Evolutionary conservation across 1,139 yeast genomes (phyloP).

Genomic region (Hyphopichia wangnamkhiaoensis): DNA sequence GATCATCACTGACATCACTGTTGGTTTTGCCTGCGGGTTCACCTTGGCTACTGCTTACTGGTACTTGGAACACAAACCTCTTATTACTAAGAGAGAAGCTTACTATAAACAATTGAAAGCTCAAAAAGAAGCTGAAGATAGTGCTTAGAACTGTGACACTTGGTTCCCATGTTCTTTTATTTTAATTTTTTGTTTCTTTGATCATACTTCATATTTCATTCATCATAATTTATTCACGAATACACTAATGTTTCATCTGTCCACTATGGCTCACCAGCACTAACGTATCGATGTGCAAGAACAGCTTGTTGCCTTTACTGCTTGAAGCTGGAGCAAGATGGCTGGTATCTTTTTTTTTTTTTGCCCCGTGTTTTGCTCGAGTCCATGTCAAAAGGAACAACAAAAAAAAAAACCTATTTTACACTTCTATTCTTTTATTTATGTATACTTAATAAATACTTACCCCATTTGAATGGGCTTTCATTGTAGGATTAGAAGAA

Average conservation of each 20-base stretch:
- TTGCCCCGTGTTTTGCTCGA: too few species aligned
- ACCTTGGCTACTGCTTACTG: conserved; percentile 34
- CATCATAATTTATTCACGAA: background rate
- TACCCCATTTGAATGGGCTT: too few species aligned
- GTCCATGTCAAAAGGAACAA: background rate
- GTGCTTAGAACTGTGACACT: too few species aligned
- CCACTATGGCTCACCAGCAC: too few species aligned
- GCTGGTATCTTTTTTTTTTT: too few species aligned
- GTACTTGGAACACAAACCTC: conserved; percentile 61
- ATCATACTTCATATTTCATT: background rate
- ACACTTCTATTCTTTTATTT: background rate
- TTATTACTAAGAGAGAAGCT: conserved; percentile 76
- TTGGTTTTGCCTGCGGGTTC: conserved; percentile 57
- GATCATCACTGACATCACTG: conserved; percentile 75
- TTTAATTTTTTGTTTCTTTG: too few species aligned
- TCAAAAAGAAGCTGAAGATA: conserved; percentile 70
- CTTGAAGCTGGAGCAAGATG: too few species aligned
- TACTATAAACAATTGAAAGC: conserved; percentile 77
- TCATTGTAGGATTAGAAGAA: too few species aligned
- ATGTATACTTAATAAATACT: background rate
- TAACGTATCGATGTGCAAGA: too few species aligned
- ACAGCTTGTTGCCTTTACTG: too few species aligned
- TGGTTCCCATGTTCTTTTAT: too few species aligned
- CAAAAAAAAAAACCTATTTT: background rate
- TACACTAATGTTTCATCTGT: background rate